Evolutionary conservation across 2,329 filamentous ascomycete genomes (phyloP).

Genomic region (Pseudogymnoascus sp.): DNA sequence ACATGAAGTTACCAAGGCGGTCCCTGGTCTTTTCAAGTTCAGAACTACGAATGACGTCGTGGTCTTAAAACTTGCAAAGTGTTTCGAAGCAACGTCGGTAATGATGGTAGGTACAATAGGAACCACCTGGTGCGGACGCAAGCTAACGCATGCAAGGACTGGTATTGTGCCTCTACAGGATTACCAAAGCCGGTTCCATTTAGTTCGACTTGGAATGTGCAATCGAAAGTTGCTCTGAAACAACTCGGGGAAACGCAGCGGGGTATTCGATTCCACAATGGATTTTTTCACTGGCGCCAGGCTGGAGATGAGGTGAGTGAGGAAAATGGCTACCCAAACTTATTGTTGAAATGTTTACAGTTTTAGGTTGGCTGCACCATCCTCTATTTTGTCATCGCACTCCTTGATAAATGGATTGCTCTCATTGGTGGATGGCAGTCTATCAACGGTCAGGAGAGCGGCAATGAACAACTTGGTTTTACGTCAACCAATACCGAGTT

Average conservation of each 20-base stretch:
- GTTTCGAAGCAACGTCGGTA: slow-evolving; percentile 34
- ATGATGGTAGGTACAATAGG: slow-evolving; percentile 17
- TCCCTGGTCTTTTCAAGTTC: slow-evolving; percentile 35
- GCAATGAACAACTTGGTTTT: slow-evolving; percentile 31
- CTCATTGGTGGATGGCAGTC: slow-evolving; percentile 13
- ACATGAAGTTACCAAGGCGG: slow-evolving; percentile 23
- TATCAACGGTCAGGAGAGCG: background rate
- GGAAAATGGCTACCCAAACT: too few species aligned
- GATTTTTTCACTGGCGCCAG: slow-evolving; percentile 29
- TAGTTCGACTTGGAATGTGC: slow-evolving; percentile 29
- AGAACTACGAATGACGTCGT: slow-evolving; percentile 38
- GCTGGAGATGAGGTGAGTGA: slow-evolving; percentile 32
- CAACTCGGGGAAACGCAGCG: slow-evolving; percentile 27
- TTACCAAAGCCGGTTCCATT: slow-evolving; percentile 26
- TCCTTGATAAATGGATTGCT: slow-evolving; percentile 29
- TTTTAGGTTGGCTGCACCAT: slow-evolving; percentile 36
- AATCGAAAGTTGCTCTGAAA: slow-evolving; percentile 26
- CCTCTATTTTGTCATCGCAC: slow-evolving; percentile 28
- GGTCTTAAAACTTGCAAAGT: slow-evolving; percentile 42
- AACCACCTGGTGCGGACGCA: too few species aligned
- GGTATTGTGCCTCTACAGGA: slow-evolving; percentile 36
- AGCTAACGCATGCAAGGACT: slow-evolving; percentile 12
- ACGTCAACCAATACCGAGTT: slow-evolving; percentile 27
- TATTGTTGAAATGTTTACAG: too few species aligned
- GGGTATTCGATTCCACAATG: slow-evolving; percentile 27